Conservation (phyloP, 345 rosid genomes). For the Aquilaria malaccensis region DNA sequence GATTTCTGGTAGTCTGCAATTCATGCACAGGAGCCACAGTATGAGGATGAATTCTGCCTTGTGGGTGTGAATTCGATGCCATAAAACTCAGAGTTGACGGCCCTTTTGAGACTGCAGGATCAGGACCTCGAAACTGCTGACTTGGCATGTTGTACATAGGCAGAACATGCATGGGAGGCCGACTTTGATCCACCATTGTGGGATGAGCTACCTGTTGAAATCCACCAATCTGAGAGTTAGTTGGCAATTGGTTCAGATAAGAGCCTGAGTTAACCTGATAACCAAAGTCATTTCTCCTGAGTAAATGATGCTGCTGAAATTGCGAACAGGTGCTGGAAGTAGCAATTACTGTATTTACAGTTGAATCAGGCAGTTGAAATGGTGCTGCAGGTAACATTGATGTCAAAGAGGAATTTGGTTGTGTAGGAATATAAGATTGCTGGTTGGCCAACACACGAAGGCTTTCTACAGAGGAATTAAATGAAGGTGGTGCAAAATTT, state of each 20-base stretch:
- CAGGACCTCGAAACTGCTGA: slow-evolving; percentile 18
- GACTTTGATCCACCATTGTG: slow-evolving; percentile 18
- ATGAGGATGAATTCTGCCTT: slow-evolving; percentile 17
- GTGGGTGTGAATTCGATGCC: slow-evolving; percentile 16
- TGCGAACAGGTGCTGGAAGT: slow-evolving; percentile 21
- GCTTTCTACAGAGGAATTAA: slow-evolving; percentile 26
- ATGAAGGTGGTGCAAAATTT: slow-evolving; percentile 14
- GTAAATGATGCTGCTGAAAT: slow-evolving; percentile 24
- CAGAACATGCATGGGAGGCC: slow-evolving; percentile 12
- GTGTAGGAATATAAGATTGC: slow-evolving; percentile 20
- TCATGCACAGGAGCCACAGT: slow-evolving; percentile 18
- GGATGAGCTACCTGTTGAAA: slow-evolving; percentile 24
- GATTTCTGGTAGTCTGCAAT: slow-evolving; percentile 19
- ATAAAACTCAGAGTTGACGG: slow-evolving; percentile 11
- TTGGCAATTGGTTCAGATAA: slow-evolving; percentile 21
- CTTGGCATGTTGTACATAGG: slow-evolving; percentile 15
- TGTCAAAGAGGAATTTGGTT: slow-evolving; percentile 22
- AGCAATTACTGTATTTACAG: slow-evolving; percentile 8
- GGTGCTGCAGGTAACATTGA: slow-evolving; percentile 24
- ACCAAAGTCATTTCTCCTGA: slow-evolving; percentile 23
- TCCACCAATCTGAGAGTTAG: slow-evolving; percentile 26
- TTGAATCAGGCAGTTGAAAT: slow-evolving; percentile 9
- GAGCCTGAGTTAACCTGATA: slow-evolving; percentile 23
- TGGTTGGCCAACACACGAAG: slow-evolving; percentile 30
- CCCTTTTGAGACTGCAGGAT: slow-evolving; percentile 6